Evolutionary conservation across 768 basidiomycete species (phyloP).

Genomic region (Amanita subjunquillea): DNA sequence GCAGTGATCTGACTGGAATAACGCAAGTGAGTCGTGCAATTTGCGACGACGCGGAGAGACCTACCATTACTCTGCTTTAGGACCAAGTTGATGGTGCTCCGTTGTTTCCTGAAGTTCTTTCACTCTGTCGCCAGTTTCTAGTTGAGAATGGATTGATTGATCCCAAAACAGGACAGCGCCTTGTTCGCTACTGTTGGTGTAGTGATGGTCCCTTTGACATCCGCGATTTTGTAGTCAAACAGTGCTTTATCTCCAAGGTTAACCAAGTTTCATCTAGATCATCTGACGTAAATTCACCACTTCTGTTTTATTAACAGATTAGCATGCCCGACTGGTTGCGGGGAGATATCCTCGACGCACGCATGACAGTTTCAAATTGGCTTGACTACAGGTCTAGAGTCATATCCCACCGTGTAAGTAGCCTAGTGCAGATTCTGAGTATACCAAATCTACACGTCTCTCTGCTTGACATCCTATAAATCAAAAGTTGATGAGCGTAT

Average conservation of each 20-base stretch:
- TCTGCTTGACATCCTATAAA: background rate
- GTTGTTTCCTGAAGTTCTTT: slow-evolving; percentile 59
- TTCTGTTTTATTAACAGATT: slow-evolving; percentile 26
- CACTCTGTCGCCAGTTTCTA: slow-evolving; percentile 56
- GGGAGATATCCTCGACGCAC: slow-evolving; percentile 69
- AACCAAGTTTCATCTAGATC: slow-evolving; percentile 12
- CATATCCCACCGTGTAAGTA: slow-evolving; percentile 5
- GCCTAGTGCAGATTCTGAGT: background rate
- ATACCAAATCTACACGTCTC: background rate
- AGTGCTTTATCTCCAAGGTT: slow-evolving; percentile 80
- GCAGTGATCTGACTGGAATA: slow-evolving; percentile 83
- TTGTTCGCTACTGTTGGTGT: slow-evolving; percentile 71
- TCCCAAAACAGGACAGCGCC: slow-evolving; percentile 38
- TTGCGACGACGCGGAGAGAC: background rate
- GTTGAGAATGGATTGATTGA: slow-evolving; percentile 63
- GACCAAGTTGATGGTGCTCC: slow-evolving; percentile 74
- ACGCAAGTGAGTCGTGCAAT: slow-evolving; percentile 56
- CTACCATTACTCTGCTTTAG: slow-evolving; percentile 26
- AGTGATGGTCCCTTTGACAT: slow-evolving; percentile 79
- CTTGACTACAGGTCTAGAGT: slow-evolving; percentile 17
- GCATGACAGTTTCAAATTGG: slow-evolving; percentile 45
- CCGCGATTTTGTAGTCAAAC: slow-evolving; percentile 80
- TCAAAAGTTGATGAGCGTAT: background rate
- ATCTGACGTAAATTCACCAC: background rate
- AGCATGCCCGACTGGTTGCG: slow-evolving; percentile 64